These are phyloP conservation scores for Fusarium gaditjirri DNA, from an alignment of 2,329 filamentous ascomycete species.

Conservation along the genomic window DNA sequence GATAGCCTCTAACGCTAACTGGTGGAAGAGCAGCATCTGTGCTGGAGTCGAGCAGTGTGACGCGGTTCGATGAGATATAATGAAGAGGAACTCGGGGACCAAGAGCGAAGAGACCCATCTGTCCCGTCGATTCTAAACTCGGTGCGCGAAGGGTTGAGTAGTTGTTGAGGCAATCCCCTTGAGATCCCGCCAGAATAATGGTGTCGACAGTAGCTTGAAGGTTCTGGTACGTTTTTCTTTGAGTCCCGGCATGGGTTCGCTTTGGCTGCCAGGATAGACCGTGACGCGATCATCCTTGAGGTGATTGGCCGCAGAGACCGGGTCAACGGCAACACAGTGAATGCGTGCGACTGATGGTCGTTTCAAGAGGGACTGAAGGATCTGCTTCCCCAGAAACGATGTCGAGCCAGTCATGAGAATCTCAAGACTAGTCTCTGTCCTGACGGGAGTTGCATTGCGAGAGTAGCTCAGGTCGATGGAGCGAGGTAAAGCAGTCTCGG, in stretches of 20 bases:
- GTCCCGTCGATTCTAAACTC: neutral
- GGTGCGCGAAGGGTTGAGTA: neutral
- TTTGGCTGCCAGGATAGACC: neutral
- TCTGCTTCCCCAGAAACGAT: neutral
- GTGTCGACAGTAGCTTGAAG: neutral
- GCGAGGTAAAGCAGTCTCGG: neutral
- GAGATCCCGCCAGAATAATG: neutral
- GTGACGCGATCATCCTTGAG: neutral
- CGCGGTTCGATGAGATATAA: neutral
- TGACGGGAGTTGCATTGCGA: fast-evolving
- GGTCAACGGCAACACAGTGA: neutral
- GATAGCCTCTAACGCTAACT: neutral
- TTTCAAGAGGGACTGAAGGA: neutral
- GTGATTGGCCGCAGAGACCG: neutral
- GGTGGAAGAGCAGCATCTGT: neutral
- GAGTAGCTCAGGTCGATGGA: neutral
- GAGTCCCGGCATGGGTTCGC: neutral
- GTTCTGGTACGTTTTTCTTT: neutral
- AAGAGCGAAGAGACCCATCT: neutral
- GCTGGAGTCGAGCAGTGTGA: neutral
- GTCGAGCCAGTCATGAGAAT: neutral
- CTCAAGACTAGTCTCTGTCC: neutral
- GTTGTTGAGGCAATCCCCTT: neutral
- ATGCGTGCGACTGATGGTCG: neutral
- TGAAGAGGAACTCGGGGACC: neutral